Conservation (phyloP, 768 basidiomycete genomes). For the Suillus weaverae region DNA sequence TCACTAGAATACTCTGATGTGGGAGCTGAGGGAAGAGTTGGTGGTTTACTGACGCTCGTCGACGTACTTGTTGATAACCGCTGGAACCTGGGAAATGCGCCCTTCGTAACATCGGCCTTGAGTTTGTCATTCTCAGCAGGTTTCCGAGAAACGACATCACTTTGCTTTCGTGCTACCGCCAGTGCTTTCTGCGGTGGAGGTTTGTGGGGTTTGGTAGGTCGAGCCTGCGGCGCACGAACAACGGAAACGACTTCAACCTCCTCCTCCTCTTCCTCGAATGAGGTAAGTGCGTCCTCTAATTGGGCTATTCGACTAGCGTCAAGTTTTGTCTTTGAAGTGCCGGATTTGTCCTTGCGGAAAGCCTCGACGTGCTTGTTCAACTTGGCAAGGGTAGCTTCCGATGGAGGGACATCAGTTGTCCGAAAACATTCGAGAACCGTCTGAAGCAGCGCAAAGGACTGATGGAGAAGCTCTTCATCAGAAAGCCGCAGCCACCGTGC, state of each 20-base stretch:
- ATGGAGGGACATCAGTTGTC: conserved; percentile 56
- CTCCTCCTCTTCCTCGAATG: conserved; percentile 65
- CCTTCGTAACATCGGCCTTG: conserved; percentile 37
- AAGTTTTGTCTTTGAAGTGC: conserved; percentile 51
- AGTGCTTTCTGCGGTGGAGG: conserved; percentile 21
- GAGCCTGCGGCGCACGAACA: conserved; percentile 13
- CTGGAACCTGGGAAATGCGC: conserved; percentile 45
- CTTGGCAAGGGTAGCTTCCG: conserved; percentile 56
- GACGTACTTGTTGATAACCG: conserved; percentile 28
- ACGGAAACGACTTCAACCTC: conserved; percentile 57
- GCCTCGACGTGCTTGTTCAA: conserved; percentile 65
- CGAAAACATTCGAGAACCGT: conserved; percentile 77
- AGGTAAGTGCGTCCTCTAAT: conserved; percentile 64
- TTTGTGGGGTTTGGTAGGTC: conserved; percentile 15
- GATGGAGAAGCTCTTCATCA: conserved; percentile 87
- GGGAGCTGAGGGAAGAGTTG: conserved; percentile 10
- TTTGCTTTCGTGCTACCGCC: conserved; percentile 10
- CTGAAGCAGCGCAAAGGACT: conserved; percentile 82
- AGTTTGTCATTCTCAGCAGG: conserved; percentile 23
- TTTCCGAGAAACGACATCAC: conserved; percentile 11
- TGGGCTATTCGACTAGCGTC: conserved; percentile 55
- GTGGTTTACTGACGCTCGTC: conserved; percentile 36
- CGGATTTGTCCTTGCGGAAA: conserved; percentile 50
- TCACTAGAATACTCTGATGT: conserved; percentile 44
- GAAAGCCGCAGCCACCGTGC: conserved; percentile 90